Conservation (phyloP, 1,284 basidiomycete genomes). For the Ustilago loliicola region DNA sequence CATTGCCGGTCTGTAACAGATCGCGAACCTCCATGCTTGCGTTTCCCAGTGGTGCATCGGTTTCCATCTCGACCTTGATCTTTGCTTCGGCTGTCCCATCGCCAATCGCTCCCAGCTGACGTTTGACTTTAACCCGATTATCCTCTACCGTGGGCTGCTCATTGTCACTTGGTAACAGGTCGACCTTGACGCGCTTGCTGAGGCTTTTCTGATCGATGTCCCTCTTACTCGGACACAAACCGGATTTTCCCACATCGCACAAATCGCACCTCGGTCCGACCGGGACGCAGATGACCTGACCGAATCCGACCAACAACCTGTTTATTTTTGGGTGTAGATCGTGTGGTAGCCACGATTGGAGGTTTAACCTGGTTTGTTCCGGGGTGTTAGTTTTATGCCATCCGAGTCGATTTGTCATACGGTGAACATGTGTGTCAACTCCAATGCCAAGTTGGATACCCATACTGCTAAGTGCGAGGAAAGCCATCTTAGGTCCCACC, state of each 20-base stretch:
- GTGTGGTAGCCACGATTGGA: constrained; percentile 66
- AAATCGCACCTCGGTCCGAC: constrained; percentile 83
- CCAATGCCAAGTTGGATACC: constrained; percentile 93
- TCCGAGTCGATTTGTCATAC: constrained; percentile 89
- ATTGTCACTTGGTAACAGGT: constrained; percentile 21
- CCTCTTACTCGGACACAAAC: constrained; percentile 60
- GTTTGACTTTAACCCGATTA: constrained; percentile 32
- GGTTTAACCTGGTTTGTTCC: constrained; percentile 78
- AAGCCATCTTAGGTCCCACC: constrained; percentile 71
- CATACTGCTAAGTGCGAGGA: constrained; percentile 81
- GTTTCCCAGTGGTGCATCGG: constrained; percentile 7
- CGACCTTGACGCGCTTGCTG: no score
- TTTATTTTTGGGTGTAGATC: constrained; percentile 63
- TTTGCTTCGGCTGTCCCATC: constrained; percentile 1
- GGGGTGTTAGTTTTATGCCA: constrained; percentile 93
- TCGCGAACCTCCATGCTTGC: constrained; percentile 13
- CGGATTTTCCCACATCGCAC: constrained; percentile 49
- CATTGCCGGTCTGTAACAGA: constrained; percentile 6
- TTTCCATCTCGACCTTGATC: constrained; percentile 44
- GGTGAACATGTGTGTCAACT: constrained; percentile 94
- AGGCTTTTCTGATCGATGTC: constrained; percentile 47
- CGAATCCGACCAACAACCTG: constrained; percentile 67
- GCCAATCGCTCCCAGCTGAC: neutral
- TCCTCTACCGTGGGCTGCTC: constrained; percentile 8
- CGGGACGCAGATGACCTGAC: constrained; percentile 87